Evolutionary conservation across 805 yeast genomes (phyloP), one percentile per base, ranked within the genome.

Genomic region (Kodamaea jinghongensis): DNA sequence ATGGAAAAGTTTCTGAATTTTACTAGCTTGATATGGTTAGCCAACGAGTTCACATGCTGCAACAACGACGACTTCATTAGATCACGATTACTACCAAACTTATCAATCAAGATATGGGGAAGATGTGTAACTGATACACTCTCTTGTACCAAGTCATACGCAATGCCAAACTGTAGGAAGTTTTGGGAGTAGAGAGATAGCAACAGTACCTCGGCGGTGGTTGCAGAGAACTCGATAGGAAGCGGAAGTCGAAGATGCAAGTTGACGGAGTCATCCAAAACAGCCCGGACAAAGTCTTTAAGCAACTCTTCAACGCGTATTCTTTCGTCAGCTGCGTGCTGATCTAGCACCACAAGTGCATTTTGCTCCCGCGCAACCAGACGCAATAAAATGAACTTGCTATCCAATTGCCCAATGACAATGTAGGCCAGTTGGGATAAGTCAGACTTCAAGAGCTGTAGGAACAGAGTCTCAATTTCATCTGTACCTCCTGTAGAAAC

Each of bases 241-340:
- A 31, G 31, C 6, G 35, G 23, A 15, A 50, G 26, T 6, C 43
- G 38, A 9, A 43, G 35, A 13, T 13, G 39, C 10, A 49, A 30
- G 17, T 46, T 41, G 10, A 36, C 26, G 12, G 22, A 10, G 6
- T 42, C 40, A 10, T 56, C 56, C 4, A 54, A 26, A 1, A 60
- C 65, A 7, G 46, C 44, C 4, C 43, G 31, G 2, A 76, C 50
- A 39, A 68, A 64, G 2, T 65, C 67, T 25, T 54, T 46, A n/a
- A 77, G 59, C 9, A 72, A 50, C 1, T 43, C 36, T 49, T 88
- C 96, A 2, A 83, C 73, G 33, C 67, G 66, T 0, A 85, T 67
- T 39, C 96, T 59, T 54, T 88, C 96, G 59, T 85, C 95, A 39
- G 83, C 78, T 0, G 96, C 96, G 64, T 88, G 96, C 51, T 87